Evolutionary conservation across 495 filamentous ascomycete genomes (phyloP).

Genomic region (Talaromyces proteolyticus): DNA sequence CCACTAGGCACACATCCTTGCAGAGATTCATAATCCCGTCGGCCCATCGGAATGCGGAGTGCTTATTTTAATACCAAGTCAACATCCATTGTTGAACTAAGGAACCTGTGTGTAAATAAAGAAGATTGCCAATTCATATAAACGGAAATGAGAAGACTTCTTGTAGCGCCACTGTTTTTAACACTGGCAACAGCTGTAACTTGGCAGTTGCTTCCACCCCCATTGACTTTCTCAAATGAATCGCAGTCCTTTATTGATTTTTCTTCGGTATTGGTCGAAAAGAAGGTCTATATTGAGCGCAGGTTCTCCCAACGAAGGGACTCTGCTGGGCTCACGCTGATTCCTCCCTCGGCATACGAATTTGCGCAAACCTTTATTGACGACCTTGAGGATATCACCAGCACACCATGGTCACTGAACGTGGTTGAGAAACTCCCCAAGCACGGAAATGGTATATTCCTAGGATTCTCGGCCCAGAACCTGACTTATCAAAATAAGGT

Average conservation of each 20-base stretch:
- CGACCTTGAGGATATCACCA: conserved; percentile 35
- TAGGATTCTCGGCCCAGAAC: conserved; percentile 14
- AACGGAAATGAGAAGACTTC: neutral
- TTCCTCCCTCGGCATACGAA: conserved; percentile 42
- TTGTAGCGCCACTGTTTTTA: neutral
- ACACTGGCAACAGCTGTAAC: neutral
- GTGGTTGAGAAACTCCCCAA: conserved; percentile 16
- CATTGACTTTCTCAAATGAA: neutral
- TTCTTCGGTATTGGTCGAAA: neutral
- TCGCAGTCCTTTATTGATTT: neutral
- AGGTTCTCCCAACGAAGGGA: neutral
- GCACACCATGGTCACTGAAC: conserved; percentile 19
- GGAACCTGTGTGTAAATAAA: neutral
- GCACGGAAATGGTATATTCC: conserved; percentile 24
- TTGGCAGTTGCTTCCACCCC: neutral
- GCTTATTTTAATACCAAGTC: neutral
- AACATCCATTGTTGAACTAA: too few species aligned
- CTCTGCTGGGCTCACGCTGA: conserved; percentile 39
- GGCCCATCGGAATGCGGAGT: neutral
- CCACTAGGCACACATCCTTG: neutral
- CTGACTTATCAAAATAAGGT: conserved; percentile 42
- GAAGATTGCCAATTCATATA: neutral
- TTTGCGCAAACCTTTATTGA: conserved; percentile 41
- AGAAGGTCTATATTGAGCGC: neutral
- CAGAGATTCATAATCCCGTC: neutral